Evolutionary conservation across 768 basidiomycete species (phyloP).

Genomic region (Russula olivacea): DNA sequence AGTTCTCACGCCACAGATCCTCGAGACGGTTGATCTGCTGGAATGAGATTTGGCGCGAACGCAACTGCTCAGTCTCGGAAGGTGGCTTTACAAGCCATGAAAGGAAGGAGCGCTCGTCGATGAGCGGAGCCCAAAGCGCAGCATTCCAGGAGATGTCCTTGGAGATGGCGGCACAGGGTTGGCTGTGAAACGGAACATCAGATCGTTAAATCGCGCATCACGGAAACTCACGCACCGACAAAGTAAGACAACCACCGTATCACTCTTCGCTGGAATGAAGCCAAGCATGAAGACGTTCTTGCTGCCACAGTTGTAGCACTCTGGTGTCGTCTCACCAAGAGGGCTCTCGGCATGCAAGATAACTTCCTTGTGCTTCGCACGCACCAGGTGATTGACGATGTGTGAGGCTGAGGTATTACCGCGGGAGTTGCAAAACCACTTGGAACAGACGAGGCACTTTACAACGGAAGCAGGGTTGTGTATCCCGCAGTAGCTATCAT

Average conservation of each 20-base stretch:
- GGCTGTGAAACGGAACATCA: conserved; percentile 43
- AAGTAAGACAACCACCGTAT: conserved; percentile 95
- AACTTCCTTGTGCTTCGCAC: conserved; percentile 99
- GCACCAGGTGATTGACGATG: conserved; percentile 98
- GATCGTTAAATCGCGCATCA: background rate
- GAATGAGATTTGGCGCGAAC: conserved; percentile 95
- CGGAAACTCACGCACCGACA: conserved; percentile 64
- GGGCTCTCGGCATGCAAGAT: conserved; percentile 93
- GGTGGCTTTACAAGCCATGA: conserved; percentile 99
- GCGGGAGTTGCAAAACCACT: conserved; percentile 99
- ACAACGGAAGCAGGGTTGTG: conserved; percentile 97
- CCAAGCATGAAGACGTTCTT: conserved; percentile 99
- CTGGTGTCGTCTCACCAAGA: conserved; percentile 94
- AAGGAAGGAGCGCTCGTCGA: conserved; percentile 97
- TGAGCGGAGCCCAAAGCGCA: conserved; percentile 94
- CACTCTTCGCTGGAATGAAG: conserved; percentile 98
- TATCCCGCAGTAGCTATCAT: conserved; percentile 88
- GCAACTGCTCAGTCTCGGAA: conserved; percentile 90
- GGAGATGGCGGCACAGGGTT: conserved; percentile 95
- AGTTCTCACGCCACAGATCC: conserved; percentile 96
- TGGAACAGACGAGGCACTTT: conserved; percentile 85
- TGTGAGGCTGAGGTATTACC: conserved; percentile 98
- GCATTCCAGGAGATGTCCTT: conserved; percentile 99
- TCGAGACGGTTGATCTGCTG: conserved; percentile 96
- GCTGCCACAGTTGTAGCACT: conserved; percentile 98